Conservation (phyloP, 768 basidiomycete species). For the Candolleomyces eurysporus region DNA sequence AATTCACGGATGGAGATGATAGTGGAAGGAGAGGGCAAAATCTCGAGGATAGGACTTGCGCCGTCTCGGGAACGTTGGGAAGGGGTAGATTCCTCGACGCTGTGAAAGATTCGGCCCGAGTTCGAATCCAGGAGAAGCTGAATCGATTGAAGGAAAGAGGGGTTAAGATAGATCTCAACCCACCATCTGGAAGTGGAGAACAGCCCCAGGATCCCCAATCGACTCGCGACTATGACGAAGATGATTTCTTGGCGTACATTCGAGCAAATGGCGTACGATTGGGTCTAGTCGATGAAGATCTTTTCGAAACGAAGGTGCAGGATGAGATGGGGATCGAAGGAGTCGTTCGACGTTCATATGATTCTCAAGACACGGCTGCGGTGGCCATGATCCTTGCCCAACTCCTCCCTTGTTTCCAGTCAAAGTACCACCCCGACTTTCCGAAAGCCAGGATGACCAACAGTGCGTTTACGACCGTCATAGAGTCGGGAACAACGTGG, state of each 20-base stretch:
- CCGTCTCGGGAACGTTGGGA: too few species aligned
- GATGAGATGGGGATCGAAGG: neutral
- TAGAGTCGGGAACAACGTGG: neutral
- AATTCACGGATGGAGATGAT: neutral
- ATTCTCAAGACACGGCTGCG: neutral
- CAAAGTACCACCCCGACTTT: neutral
- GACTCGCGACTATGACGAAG: too few species aligned
- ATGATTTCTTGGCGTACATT: too few species aligned
- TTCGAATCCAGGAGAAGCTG: too few species aligned
- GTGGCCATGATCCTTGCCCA: conserved; percentile 1
- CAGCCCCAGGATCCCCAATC: too few species aligned
- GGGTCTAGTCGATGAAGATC: too few species aligned
- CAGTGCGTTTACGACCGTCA: conserved; percentile 1
- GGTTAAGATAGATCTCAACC: too few species aligned
- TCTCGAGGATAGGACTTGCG: neutral
- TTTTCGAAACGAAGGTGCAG: neutral
- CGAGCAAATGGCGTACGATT: too few species aligned
- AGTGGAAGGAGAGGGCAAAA: neutral
- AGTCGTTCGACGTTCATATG: neutral
- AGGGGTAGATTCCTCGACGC: too few species aligned
- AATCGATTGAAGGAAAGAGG: too few species aligned
- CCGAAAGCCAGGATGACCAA: neutral
- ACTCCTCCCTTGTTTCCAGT: neutral
- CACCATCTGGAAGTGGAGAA: too few species aligned
- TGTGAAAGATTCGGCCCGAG: too few species aligned